Percentiles rank a stretch among this genome's conserved stretches.
These are phyloP conservation scores for Wallemia mellicola DNA, from an alignment of 1,284 basidiomycete species.

Conservation along the genomic window DNA sequence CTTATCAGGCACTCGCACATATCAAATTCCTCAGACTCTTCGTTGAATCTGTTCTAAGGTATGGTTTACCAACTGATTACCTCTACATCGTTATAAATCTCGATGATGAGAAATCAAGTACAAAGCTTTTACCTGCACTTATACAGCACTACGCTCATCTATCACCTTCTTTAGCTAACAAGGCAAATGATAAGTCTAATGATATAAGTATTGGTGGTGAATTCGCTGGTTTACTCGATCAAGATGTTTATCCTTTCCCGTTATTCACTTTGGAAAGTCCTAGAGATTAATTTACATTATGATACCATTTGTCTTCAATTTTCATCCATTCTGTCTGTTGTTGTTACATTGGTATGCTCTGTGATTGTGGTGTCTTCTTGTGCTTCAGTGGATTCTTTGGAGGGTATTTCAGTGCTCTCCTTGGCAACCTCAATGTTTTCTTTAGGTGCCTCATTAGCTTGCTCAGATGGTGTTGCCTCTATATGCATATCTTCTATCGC, in stretches of 20 bases:
- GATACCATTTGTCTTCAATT: not conserved
- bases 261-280: conserved; percentile 21
- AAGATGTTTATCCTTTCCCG: conserved; percentile 80
- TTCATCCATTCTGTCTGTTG: not conserved
- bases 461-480: too few relatives aligned
- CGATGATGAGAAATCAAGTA: conserved; percentile 48
- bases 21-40: conserved; percentile 73
- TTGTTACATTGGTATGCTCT: not conserved
- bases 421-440: too few relatives aligned
- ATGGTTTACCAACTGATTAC: conserved; percentile 82
- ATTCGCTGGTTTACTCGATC: conserved; percentile 66
- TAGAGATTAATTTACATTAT: conserved; percentile 3
- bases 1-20: conserved; percentile 79
- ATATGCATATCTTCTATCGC: not conserved
- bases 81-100: conserved; percentile 45
- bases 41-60: conserved; percentile 81
- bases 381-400: too few relatives aligned
- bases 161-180: conserved; percentile 26
- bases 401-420: too few relatives aligned
- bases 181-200: conserved; percentile 20
- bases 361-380: not conserved
- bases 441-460: too few relatives aligned
- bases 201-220: conserved; percentile 48
- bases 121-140: conserved; percentile 40
- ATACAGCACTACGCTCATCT: conserved; percentile 56